Base-by-base conservation (phyloP, 2,329 filamentous ascomycete genomes). In the Cytospora schulzeri region DNA sequence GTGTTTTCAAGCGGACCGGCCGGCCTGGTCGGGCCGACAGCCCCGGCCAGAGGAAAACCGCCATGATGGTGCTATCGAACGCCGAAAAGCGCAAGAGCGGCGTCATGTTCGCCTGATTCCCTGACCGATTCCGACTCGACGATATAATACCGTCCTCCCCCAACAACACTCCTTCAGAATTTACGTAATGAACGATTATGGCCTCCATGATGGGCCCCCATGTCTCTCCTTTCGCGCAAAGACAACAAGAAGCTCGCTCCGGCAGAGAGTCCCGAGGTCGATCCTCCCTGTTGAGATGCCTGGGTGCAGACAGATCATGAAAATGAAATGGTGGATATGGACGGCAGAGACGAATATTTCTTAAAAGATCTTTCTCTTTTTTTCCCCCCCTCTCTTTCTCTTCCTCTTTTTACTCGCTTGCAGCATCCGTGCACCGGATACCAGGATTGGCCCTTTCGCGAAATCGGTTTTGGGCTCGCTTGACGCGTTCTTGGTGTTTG, bases 61-160 rank as follows among this genome's bases (percentile, higher is more conserved):
- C 92, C 61, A 90, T 93, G 83, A 87, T 97, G 74, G 90, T 97
- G 70, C 85, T 97, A 70, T 93, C 91, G 70, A 93, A 89, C 76
- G 90, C 88, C 68, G 93, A 96, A 82, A 97, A 96, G 86, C 91
- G 93, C 77, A 96, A 92, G 84, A 90, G 85, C 77, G 73, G 76
- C 69, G 56, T 73, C 68, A 59, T 57, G 12, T n/a, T 67, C 41
- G 62, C 64, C 45, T 67, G 57, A 62, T 33, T 19, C 9, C 11
- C 19, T 9, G 31, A 3, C 33, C 28, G 51, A 56, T 17, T 26
- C n/a, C 15, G 53, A 51, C 45, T 35, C 3, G 52, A 56, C 22
- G 17, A 33, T 11, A 28, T 11, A 28, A 12, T 29, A 15, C 28
- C 53, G 29, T 62, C 58, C 50, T 26, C 48, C 54, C 61, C 61